These are phyloP conservation scores for Stagonosporopsis rhizophila DNA, from an alignment of 2,329 filamentous ascomycete species.

Conservation along the genomic window DNA sequence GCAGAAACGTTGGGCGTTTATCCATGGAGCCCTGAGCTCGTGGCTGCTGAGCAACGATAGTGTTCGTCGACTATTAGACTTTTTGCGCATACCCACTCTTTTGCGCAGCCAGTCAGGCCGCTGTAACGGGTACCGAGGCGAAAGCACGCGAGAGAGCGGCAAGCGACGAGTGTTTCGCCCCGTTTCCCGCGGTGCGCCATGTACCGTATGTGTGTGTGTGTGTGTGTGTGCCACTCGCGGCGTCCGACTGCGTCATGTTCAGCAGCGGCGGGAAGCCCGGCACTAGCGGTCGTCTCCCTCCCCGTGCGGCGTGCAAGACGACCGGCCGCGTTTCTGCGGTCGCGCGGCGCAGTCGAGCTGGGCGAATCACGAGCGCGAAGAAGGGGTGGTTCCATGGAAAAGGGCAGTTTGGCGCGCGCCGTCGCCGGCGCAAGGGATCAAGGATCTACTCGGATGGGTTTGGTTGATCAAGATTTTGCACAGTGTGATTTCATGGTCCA, in stretches of 20 bases:
- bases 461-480: conserved; percentile 35
- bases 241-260: conserved; percentile 39
- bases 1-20: conserved; percentile 24
- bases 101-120: conserved; percentile 21
- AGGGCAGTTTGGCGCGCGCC: conserved; percentile 20
- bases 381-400: conserved; percentile 27
- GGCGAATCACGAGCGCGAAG: conserved; percentile 32
- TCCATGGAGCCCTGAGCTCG: conserved; percentile 19
- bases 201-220: conserved; percentile 18
- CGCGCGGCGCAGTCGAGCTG: conserved; percentile 23
- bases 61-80: conserved; percentile 5
- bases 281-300: conserved; percentile 37
- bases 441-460: conserved; percentile 32
- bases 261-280: conserved; percentile 40
- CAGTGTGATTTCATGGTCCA: conserved; percentile 39
- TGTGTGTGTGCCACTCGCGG: too few relatives aligned
- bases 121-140: conserved; percentile 27
- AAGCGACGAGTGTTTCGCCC: conserved; percentile 30
- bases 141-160: conserved; percentile 17
- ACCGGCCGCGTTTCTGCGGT: conserved; percentile 24
- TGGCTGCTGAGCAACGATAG: too few relatives aligned
- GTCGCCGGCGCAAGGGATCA: conserved; percentile 37
- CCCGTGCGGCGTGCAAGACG: conserved; percentile 1
- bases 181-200: conserved; percentile 22
- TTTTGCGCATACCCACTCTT: conserved; percentile 8